A percentile compares a stretch with the other conserved stretches of the same genome.
These are phyloP conservation scores for Populus pruinosa DNA, from an alignment of 345 rosid genomes.

Conservation along the genomic window DNA sequence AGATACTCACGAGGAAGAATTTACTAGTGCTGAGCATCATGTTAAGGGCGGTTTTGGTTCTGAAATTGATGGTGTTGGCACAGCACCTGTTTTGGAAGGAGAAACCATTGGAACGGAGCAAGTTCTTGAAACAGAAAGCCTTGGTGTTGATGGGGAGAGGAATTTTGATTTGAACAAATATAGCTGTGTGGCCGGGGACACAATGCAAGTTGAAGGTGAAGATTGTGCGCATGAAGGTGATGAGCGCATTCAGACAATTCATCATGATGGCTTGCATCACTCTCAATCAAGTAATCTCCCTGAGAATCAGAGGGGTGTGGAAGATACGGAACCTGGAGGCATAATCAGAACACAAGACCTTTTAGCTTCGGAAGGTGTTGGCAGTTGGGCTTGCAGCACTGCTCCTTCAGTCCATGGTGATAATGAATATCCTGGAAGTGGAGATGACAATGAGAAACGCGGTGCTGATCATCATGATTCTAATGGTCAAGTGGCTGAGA, in stretches of 20 bases:
- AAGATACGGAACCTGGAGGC: conserved; percentile 62
- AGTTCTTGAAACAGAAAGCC: conserved; percentile 78
- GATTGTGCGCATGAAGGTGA: conserved; percentile 42
- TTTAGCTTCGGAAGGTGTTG: conserved; percentile 77
- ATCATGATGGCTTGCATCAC: conserved; percentile 19
- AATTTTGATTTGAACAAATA: conserved; percentile 39
- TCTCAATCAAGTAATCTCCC: conserved; percentile 32
- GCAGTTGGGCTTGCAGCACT: conserved; percentile 87
- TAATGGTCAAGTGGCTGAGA: conserved; percentile 45
- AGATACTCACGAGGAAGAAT: conserved; percentile 76
- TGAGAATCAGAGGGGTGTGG: conserved; percentile 36
- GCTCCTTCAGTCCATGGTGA: conserved; percentile 80
- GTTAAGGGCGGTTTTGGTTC: conserved; percentile 77
- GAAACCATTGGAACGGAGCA: conserved; percentile 67
- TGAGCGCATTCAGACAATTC: conserved; percentile 28
- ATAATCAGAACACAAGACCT: conserved; percentile 76
- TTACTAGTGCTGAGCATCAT: conserved; percentile 44
- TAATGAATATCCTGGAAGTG: conserved; percentile 52
- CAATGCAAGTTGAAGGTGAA: conserved; percentile 83
- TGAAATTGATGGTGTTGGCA: conserved; percentile 62
- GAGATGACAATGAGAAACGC: conserved; percentile 43
- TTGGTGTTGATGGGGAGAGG: conserved; percentile 38
- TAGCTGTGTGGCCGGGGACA: conserved; percentile 50
- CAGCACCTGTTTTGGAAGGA: conserved; percentile 50
- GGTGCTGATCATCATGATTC: conserved; percentile 39